phyloP scores from a whole-genome alignment of 139 green algal genomes.

The Haematococcus sp. region DNA sequence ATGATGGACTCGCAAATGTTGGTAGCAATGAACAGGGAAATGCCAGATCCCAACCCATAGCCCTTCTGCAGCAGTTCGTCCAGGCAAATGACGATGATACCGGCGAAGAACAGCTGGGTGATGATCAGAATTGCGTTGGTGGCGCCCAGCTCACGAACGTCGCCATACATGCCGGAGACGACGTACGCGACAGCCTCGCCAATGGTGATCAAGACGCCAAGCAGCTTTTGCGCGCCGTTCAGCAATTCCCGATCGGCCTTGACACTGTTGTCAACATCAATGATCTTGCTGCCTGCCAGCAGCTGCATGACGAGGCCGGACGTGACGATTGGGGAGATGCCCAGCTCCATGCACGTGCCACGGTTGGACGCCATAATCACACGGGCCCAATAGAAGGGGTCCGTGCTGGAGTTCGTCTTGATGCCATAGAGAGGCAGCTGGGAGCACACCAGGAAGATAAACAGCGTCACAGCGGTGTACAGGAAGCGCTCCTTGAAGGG shows the following conservation, averaged over 20 bases:
- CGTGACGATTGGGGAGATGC: conserved; percentile 96
- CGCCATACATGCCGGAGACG: conserved; percentile 97
- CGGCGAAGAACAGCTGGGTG: conserved; percentile 94
- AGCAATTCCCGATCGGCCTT: conserved; percentile 95
- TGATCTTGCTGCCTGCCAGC: conserved; percentile 94
- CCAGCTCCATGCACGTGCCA: conserved; percentile 97
- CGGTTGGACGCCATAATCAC: conserved; percentile 98
- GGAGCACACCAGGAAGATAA: conserved; percentile 97
- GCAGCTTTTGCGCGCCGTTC: conserved; percentile 94
- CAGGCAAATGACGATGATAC: conserved; percentile 98
- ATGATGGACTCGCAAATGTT: conserved; percentile 99
- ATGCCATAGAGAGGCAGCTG: conserved; percentile 98
- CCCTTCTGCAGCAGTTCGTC: conserved; percentile 98
- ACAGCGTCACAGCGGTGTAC: conserved; percentile 92
- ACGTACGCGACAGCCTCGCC: conserved; percentile 99
- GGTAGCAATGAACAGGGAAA: conserved; percentile 99
- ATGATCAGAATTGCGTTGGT: conserved; percentile 96
- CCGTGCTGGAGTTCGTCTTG: conserved; percentile 75
- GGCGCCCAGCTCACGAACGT: conserved; percentile 89
- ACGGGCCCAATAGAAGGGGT: conserved; percentile 98
- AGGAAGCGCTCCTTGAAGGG: conserved; percentile 87
- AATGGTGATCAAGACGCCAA: conserved; percentile 98
- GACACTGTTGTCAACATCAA: conserved; percentile 96
- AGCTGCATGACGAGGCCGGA: conserved; percentile 97
- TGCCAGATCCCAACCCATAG: conserved; percentile 96